phyloP scores from a whole-genome alignment of 2,329 filamentous ascomycete species.

The Aspergillus versicolor region DNA sequence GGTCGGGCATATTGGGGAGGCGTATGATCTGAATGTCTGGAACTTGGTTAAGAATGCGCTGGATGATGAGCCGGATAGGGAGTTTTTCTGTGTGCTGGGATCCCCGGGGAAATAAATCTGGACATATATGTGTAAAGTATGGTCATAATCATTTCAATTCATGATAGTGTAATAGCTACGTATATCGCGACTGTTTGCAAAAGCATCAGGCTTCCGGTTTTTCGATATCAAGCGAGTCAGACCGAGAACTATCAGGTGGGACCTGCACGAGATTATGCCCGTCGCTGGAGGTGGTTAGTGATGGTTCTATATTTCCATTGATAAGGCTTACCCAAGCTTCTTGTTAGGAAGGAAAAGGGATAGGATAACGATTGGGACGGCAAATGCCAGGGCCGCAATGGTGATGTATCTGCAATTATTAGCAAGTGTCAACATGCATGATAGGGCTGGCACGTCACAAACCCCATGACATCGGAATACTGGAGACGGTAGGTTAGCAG shows the following conservation, averaged over 20 bases:
- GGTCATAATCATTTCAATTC: conserved; percentile 4
- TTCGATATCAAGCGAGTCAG: conserved; percentile 6
- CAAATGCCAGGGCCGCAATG: conserved; percentile 29
- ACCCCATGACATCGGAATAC: conserved; percentile 33
- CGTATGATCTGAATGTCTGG: conserved; percentile 41
- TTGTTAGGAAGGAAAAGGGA: conserved; percentile 29
- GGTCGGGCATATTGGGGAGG: conserved; percentile 39
- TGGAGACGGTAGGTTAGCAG: conserved; percentile 12
- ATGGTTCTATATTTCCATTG: not conserved
- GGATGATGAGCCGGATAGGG: conserved; percentile 25
- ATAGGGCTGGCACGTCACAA: not conserved
- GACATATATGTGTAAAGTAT: not conserved
- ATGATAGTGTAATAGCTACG: not conserved
- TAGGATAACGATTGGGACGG: conserved; percentile 27
- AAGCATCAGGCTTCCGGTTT: not conserved
- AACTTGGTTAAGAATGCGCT: conserved; percentile 39
- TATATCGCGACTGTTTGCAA: not conserved
- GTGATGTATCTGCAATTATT: conserved; percentile 27
- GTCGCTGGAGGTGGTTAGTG: conserved; percentile 13
- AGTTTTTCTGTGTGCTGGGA: conserved; percentile 30
- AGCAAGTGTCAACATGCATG: not conserved
- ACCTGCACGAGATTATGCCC: conserved; percentile 22
- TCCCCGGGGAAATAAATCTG: conserved; percentile 27
- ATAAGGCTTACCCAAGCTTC: conserved; percentile 22
- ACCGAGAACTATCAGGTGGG: not conserved